Base-by-base conservation (phyloP, 2,329 filamentous ascomycete species). In the Sporothrix euskadiensis region DNA sequence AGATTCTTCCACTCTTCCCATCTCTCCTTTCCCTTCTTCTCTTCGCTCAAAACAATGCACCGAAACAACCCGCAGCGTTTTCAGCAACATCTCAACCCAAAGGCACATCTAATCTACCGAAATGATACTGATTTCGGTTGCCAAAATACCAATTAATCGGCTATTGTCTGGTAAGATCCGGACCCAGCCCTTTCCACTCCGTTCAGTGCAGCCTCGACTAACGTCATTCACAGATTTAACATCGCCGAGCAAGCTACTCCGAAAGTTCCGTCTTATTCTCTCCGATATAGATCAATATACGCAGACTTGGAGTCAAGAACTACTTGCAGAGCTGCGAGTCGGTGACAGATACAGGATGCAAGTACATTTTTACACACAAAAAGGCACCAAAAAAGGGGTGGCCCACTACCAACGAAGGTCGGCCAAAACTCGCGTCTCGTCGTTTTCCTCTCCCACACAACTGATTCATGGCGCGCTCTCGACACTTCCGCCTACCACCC, bases 381-480 rank as follows among this genome's bases (percentile, higher is more conserved):
- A 44, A 44, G 41, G 41, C 49, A 54, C 49, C 5, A 61, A 39
- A 39, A 39, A n/a, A 19, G 19, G 32, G 32, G 19, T 39, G 32
- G n/a, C 39, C n/a, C 39, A 65, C 61, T 8, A 65, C 61, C 49
- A 41, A 66, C 39, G 39, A 32, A 47, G 22, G 22, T 16, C 41
- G 63, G 63, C 63, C 57, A 14, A 61, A 41, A 39, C 32, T 41
- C n/a, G 63, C 22, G 63, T 66, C n/a, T 49, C n/a, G 10, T 30
- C 63, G 41, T 32, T 35, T 66, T 66, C 63, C 63, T 66, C 63
- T 26, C 63, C 12, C 63, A 19, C 63, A 47, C 22, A 49, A 7
- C 63, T 66, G 63, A 69, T 56, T 69, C 66, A 69, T 69, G 66
- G 66, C 41, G 39, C 41, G n/a, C 10, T 14, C 5, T 16, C 32